phyloP scores from a whole-genome alignment of 1,139 yeast species.

The Kodamaea suecica region DNA sequence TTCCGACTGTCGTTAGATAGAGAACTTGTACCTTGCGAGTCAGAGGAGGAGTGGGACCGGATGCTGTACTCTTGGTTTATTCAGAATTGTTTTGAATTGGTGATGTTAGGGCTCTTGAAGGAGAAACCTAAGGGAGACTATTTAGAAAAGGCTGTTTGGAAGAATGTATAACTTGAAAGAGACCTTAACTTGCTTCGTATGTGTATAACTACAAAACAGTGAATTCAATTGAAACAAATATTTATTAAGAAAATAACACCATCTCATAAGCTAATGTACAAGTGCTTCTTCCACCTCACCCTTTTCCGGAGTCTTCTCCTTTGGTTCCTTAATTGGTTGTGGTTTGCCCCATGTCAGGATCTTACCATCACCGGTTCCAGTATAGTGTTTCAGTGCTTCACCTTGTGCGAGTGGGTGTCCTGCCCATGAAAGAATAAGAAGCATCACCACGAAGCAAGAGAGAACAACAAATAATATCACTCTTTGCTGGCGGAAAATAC shows the following conservation, averaged over 20 bases:
- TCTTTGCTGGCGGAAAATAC: constrained; percentile 32
- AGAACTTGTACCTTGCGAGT: constrained; percentile 8
- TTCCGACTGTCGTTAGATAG: constrained; percentile 57
- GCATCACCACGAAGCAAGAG: constrained; percentile 21
- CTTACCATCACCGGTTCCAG: constrained; percentile 16
- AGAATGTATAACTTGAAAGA: constrained; percentile 29
- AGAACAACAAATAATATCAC: constrained; percentile 21
- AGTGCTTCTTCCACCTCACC: not conserved
- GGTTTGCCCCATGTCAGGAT: constrained; percentile 11
- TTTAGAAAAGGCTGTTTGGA: constrained; percentile 46
- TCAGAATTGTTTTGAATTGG: constrained; percentile 41
- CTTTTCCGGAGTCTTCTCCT: not conserved
- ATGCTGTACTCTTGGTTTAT: constrained; percentile 41
- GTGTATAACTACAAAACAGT: no score
- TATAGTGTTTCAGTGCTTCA: constrained; percentile 11
- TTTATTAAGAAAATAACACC: no score
- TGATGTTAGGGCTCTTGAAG: constrained; percentile 38
- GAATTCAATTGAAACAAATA: no score
- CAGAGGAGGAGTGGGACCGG: constrained; percentile 23
- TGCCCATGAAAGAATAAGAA: constrained; percentile 19
- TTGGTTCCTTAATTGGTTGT: not conserved
- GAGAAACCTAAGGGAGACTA: constrained; percentile 46
- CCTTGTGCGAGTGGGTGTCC: constrained; percentile 14
- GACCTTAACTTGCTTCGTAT: no score
- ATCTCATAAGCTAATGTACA: no score